These are phyloP conservation scores for Nyctanthes arbortristis DNA, from an alignment of 257 asterid genomes.

Conservation along the genomic window DNA sequence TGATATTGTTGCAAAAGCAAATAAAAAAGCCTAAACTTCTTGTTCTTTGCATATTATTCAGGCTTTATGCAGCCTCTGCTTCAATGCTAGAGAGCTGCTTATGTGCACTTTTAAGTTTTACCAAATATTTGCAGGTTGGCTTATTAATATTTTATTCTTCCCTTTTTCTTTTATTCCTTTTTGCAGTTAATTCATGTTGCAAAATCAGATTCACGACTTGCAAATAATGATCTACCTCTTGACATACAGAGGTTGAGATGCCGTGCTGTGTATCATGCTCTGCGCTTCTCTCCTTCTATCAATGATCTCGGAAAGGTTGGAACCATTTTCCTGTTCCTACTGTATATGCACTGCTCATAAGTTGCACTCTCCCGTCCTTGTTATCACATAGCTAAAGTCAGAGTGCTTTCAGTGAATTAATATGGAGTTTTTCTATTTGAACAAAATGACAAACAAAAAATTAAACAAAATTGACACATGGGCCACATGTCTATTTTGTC, in stretches of 20 bases:
- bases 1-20: not conserved
- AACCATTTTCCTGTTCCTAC: conserved; percentile 22
- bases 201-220: conserved; percentile 93
- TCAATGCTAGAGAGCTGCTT: not conserved
- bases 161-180: conserved; percentile 27
- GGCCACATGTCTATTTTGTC: too few species aligned
- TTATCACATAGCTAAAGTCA: conserved; percentile 5
- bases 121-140: not conserved
- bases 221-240: conserved; percentile 92
- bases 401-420: conserved; percentile 6
- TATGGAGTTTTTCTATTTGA: too few species aligned
- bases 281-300: conserved; percentile 77
- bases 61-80: conserved; percentile 2
- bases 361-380: conserved; percentile 19
- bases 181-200: conserved; percentile 88
- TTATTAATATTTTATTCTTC: conserved; percentile 5
- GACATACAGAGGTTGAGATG: conserved; percentile 96
- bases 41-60: conserved; percentile 9
- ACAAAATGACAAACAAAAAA: too few species aligned
- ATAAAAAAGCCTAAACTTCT: not conserved
- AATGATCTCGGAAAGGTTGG: conserved; percentile 85
- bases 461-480: too few species aligned
- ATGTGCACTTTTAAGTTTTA: conserved; percentile 3
- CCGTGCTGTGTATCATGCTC: conserved; percentile 86
- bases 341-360: conserved; percentile 20